phyloP scores from a whole-genome alignment of 768 basidiomycete genomes.

The Hebeloma cylindrosporum region DNA sequence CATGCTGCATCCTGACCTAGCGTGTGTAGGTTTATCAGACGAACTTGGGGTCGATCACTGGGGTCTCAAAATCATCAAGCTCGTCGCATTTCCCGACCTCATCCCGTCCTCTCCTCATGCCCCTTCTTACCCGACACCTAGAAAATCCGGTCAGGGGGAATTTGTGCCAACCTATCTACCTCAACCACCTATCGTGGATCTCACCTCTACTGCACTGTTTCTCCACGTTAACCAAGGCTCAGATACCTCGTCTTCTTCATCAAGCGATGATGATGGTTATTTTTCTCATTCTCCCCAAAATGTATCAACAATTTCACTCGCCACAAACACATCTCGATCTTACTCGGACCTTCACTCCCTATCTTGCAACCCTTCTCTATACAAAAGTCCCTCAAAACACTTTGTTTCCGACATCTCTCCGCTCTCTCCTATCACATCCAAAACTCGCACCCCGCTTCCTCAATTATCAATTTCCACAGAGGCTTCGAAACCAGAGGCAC shows the following conservation, averaged over 20 bases:
- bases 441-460: constrained; percentile 8
- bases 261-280: constrained; percentile 55
- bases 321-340: constrained; percentile 42
- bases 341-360: constrained; percentile 40
- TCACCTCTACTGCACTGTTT: constrained; percentile 7
- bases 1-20: constrained; percentile 66
- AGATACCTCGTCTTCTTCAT: constrained; percentile 26
- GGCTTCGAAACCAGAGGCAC: constrained; percentile 12
- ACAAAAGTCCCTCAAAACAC: constrained; percentile 40
- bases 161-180: constrained; percentile 7
- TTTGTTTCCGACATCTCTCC: constrained; percentile 24
- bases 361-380: constrained; percentile 23
- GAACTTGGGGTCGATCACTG: constrained; percentile 65
- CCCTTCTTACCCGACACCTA: constrained; percentile 14
- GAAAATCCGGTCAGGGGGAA: not conserved
- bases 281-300: constrained; percentile 58
- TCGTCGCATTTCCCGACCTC: constrained; percentile 75
- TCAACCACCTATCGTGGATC: constrained; percentile 11
- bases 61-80: constrained; percentile 76
- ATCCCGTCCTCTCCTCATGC: constrained; percentile 38
- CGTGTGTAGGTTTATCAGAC: constrained; percentile 74
- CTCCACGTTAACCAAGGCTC: constrained; percentile 7
- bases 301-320: constrained; percentile 33
- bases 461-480: constrained; percentile 5
- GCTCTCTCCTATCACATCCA: constrained; percentile 23